These are phyloP conservation scores for Phialophora expanda DNA, from an alignment of 2,329 filamentous ascomycete genomes.

Conservation along the genomic window DNA sequence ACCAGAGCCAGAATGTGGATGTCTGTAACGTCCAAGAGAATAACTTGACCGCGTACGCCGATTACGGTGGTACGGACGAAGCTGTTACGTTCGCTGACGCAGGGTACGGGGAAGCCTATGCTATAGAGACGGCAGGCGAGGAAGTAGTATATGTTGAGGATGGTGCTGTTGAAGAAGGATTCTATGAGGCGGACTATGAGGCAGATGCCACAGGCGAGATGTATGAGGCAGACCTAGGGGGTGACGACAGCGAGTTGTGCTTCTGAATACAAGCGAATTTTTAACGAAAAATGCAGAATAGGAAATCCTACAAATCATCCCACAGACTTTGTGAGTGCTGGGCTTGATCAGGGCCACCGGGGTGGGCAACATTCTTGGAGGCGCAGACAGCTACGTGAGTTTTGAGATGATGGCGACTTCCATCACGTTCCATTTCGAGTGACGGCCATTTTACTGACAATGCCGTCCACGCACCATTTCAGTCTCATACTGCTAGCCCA, in stretches of 20 bases:
- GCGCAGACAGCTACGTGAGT: too few relatives aligned
- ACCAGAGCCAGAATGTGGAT: conserved; percentile 8
- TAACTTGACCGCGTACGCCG: background rate
- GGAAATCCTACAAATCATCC: too few relatives aligned
- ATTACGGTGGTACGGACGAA: background rate
- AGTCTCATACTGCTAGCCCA: too few relatives aligned
- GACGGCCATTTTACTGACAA: too few relatives aligned
- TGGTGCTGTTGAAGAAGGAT: background rate
- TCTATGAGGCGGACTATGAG: background rate
- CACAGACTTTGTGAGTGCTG: too few relatives aligned
- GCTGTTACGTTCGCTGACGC: background rate
- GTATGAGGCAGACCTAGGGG: background rate
- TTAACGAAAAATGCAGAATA: background rate
- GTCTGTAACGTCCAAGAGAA: background rate
- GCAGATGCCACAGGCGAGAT: background rate
- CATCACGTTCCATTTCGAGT: too few relatives aligned
- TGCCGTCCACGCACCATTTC: too few relatives aligned
- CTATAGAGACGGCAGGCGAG: background rate
- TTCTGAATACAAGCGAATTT: conserved; percentile 47
- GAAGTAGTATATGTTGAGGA: conserved; percentile 3
- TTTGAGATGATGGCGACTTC: too few relatives aligned
- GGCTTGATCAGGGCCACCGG: too few relatives aligned
- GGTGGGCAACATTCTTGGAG: too few relatives aligned
- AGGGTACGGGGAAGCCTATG: background rate
- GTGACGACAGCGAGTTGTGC: background rate